Conservation (phyloP, 1,284 basidiomycete genomes). For the Trichosporon coremiiforme region DNA sequence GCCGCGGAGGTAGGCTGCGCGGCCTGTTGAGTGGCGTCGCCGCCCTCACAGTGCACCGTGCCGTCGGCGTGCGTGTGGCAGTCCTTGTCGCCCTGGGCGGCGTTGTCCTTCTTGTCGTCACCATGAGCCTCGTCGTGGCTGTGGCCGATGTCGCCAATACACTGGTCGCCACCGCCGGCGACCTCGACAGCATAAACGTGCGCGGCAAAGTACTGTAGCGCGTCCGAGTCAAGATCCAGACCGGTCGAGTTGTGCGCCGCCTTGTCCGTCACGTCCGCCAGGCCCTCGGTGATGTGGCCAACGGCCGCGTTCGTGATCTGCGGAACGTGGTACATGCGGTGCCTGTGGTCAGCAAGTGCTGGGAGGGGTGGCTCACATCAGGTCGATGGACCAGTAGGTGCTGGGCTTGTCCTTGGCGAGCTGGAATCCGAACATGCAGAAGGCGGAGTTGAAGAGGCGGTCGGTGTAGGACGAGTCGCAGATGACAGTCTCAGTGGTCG, state of each 20-base stretch:
- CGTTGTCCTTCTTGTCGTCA: constrained; percentile 26
- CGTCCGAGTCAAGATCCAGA: constrained; percentile 53
- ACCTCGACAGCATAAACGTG: constrained; percentile 54
- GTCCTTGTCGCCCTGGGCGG: constrained; percentile 30
- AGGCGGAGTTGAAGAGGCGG: constrained; percentile 41
- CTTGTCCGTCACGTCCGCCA: constrained; percentile 48
- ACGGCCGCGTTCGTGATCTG: constrained; percentile 46
- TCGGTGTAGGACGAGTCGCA: constrained; percentile 48
- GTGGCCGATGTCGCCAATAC: constrained; percentile 41
- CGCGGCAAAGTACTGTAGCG: constrained; percentile 56
- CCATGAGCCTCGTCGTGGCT: constrained; percentile 24
- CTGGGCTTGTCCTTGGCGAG: constrained; percentile 45
- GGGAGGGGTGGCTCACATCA: constrained; percentile 42
- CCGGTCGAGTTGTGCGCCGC: constrained; percentile 50
- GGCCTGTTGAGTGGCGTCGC: constrained; percentile 10
- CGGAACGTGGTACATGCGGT: constrained; percentile 57
- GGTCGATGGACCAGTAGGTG: constrained; percentile 54
- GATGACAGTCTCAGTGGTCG: constrained; percentile 57
- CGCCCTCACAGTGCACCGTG: constrained; percentile 26
- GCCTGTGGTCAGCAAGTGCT: constrained; percentile 32
- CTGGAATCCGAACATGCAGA: constrained; percentile 52
- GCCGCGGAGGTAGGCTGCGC: neutral
- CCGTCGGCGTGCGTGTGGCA: constrained; percentile 42
- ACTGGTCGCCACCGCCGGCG: constrained; percentile 48
- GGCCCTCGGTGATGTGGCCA: constrained; percentile 52